Evolutionary conservation across 192 early-diverging fungal genomes (phyloP).

Genomic region (Linnemannia hyalina): DNA sequence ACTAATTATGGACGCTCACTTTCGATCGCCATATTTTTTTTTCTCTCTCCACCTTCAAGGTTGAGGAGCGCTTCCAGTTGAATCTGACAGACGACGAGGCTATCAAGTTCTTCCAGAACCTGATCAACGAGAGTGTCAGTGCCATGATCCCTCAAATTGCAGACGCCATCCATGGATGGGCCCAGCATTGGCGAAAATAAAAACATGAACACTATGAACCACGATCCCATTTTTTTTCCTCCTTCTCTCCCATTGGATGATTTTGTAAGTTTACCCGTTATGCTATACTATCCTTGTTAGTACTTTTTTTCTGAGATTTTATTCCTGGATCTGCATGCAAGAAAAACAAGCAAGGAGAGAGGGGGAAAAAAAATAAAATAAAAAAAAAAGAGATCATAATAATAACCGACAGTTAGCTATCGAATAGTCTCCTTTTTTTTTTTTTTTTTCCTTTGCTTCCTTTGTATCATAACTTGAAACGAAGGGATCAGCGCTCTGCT

Average conservation of each 20-base stretch:
- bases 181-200: constrained; percentile 83
- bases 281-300: background rate
- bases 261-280: background rate
- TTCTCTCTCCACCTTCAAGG: constrained; percentile 62
- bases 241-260: background rate
- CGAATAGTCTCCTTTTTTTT: too few species aligned
- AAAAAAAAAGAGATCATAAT: background rate
- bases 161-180: constrained; percentile 97
- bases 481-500: background rate
- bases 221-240: background rate
- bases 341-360: background rate
- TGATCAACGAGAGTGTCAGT: constrained; percentile 94
- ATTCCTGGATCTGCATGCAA: background rate
- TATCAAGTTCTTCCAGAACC: constrained; percentile 91
- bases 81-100: constrained; percentile 94
- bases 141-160: constrained; percentile 98
- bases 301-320: background rate
- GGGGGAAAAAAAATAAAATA: background rate
- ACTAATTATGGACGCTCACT: background rate
- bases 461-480: too few species aligned
- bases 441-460: too few species aligned
- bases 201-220: background rate
- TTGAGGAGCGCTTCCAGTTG: constrained; percentile 96
- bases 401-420: too few species aligned
- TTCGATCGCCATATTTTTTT: background rate